phyloP scores from a whole-genome alignment of 169 alveolate species.

The Cryptosporidium baileyi region DNA sequence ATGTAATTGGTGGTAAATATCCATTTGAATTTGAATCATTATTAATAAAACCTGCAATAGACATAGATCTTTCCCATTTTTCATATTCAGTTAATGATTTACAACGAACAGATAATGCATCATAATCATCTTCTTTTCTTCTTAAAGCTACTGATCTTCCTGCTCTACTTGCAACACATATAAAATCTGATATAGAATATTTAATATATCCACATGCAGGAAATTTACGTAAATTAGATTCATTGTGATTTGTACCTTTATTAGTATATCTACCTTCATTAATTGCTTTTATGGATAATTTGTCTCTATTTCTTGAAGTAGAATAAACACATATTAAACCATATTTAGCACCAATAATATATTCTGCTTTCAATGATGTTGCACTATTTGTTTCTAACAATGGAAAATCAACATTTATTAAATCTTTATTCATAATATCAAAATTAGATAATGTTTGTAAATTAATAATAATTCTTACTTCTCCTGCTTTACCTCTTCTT shows the following conservation, averaged over 20 bases:
- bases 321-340: conserved; percentile 41
- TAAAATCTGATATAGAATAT: conserved; percentile 16
- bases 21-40: not conserved
- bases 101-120: conserved; percentile 68
- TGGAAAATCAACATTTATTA: conserved; percentile 59
- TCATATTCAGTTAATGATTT: conserved; percentile 61
- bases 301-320: conserved; percentile 34
- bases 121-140: conserved; percentile 60
- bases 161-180: conserved; percentile 66
- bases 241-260: conserved; percentile 11
- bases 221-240: conserved; percentile 4
- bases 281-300: not conserved
- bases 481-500: conserved; percentile 68
- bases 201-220: conserved; percentile 63
- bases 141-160: conserved; percentile 66
- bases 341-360: conserved; percentile 48
- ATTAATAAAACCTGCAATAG: conserved; percentile 68
- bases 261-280: conserved; percentile 11
- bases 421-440: conserved; percentile 46
- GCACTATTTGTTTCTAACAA: conserved; percentile 21
- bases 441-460: conserved; percentile 54
- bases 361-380: conserved; percentile 65
- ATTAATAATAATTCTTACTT: conserved; percentile 40
- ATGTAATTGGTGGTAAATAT: conserved; percentile 60
- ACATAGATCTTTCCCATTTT: conserved; percentile 66